These are phyloP conservation scores for Volutella citrinella DNA, from an alignment of 2,329 filamentous ascomycete species.

Conservation along the genomic window DNA sequence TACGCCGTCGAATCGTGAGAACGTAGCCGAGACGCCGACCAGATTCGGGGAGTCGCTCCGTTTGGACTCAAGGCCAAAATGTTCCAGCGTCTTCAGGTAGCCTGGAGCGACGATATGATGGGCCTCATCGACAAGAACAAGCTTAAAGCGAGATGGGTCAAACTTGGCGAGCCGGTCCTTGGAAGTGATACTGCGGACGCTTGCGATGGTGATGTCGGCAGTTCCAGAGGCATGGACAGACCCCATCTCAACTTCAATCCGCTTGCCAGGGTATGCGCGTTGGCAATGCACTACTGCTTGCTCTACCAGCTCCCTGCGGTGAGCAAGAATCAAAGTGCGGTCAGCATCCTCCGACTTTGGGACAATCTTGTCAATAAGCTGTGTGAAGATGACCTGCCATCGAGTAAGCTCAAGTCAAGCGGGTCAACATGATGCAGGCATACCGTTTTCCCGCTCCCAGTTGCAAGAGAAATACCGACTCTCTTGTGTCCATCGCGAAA, in stretches of 20 bases:
- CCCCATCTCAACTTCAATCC: conserved; percentile 90
- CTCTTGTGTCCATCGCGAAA: conserved; percentile 71
- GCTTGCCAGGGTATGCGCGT: conserved; percentile 74
- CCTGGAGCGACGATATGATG: conserved; percentile 89
- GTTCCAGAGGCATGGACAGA: conserved; percentile 68
- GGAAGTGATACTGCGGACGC: conserved; percentile 79
- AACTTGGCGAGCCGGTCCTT: conserved; percentile 78
- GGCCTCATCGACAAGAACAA: conserved; percentile 91
- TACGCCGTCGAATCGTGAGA: conserved; percentile 77
- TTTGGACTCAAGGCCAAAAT: conserved; percentile 67
- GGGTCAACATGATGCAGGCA: too few species aligned
- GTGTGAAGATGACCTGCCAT: conserved; percentile 95
- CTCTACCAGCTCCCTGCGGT: conserved; percentile 89
- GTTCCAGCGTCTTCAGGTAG: conserved; percentile 71
- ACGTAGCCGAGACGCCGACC: conserved; percentile 84
- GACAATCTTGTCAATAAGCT: conserved; percentile 77
- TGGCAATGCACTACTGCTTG: conserved; percentile 86
- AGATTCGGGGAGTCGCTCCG: conserved; percentile 54
- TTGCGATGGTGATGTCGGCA: conserved; percentile 93
- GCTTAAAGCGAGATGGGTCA: conserved; percentile 75
- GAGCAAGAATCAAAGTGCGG: conserved; percentile 86
- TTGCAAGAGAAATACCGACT: conserved; percentile 81
- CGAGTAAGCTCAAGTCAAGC: too few species aligned
- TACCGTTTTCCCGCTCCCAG: conserved; percentile 86
- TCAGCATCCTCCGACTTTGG: conserved; percentile 49